Evolutionary conservation across 257 asterid species (phyloP).

Genomic region (Fraxinus pennsylvanica): DNA sequence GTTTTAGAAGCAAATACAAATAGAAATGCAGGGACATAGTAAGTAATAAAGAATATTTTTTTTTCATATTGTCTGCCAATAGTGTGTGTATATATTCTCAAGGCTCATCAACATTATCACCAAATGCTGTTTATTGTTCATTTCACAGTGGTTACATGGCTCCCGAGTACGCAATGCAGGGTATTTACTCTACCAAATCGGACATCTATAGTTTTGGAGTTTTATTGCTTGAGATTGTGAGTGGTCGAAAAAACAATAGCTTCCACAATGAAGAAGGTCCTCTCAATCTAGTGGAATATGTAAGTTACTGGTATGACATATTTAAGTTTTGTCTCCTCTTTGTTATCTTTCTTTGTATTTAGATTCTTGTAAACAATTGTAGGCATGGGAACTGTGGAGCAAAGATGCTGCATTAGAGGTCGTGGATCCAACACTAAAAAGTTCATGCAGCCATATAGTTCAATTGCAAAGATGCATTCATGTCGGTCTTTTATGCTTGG

Average conservation of each 20-base stretch:
- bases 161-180: constrained; percentile 70
- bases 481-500: constrained; percentile 55
- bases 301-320: constrained; percentile 27
- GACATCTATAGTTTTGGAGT: constrained; percentile 68
- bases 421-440: constrained; percentile 42
- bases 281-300: constrained; percentile 56
- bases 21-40: constrained; percentile 61
- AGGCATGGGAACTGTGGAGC: constrained; percentile 69
- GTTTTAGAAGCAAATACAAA: constrained; percentile 48
- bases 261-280: constrained; percentile 45
- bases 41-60: constrained; percentile 22
- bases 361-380: constrained; percentile 7
- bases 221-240: constrained; percentile 53
- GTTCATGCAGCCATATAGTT: constrained; percentile 29
- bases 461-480: constrained; percentile 47
- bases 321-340: not conserved
- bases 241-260: constrained; percentile 51
- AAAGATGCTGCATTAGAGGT: constrained; percentile 37
- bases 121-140: not conserved
- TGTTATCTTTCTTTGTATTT: not conserved
- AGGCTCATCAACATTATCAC: not conserved
- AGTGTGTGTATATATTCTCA: not conserved
- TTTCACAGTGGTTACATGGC: constrained; percentile 66
- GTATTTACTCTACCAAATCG: constrained; percentile 60
- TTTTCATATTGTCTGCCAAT: not conserved